Conservation (phyloP, 257 asterid species). For the Scutellaria galericulata region DNA sequence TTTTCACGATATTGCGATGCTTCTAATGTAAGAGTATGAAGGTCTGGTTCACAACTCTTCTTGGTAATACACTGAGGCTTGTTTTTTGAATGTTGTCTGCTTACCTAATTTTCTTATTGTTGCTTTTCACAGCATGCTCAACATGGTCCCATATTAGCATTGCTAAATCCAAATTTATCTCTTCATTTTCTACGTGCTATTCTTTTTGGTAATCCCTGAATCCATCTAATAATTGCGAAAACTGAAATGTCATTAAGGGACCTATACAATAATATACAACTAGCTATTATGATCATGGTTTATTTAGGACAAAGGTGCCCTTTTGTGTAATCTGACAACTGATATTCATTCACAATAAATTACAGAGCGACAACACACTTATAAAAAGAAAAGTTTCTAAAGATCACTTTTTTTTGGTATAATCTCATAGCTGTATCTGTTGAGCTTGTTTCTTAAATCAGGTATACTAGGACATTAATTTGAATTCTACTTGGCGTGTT, state of each 20-base stretch:
- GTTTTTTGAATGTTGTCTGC: background rate
- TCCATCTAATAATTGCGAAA: background rate
- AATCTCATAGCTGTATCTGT: background rate
- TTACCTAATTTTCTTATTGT: no score
- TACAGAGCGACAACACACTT: background rate
- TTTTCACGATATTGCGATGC: conserved; percentile 21
- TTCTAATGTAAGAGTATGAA: conserved; percentile 13
- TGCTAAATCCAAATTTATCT: background rate
- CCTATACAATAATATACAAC: background rate
- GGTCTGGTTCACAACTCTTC: conserved; percentile 19
- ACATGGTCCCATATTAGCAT: background rate
- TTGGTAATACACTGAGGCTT: background rate
- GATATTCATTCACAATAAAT: background rate
- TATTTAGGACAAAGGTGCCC: background rate
- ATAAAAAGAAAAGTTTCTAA: background rate
- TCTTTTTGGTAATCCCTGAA: background rate
- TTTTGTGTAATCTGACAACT: background rate
- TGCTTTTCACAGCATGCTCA: background rate
- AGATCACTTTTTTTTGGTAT: conserved; percentile 11
- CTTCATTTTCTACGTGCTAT: background rate
- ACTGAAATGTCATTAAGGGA: conserved; percentile 1
- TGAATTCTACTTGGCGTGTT: background rate
- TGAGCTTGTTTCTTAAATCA: conserved; percentile 16
- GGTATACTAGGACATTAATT: background rate
- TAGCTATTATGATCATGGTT: conserved; percentile 1